Evolutionary conservation across 2,329 filamentous ascomycete genomes (phyloP).

Genomic region (Penicillium sp.): DNA sequence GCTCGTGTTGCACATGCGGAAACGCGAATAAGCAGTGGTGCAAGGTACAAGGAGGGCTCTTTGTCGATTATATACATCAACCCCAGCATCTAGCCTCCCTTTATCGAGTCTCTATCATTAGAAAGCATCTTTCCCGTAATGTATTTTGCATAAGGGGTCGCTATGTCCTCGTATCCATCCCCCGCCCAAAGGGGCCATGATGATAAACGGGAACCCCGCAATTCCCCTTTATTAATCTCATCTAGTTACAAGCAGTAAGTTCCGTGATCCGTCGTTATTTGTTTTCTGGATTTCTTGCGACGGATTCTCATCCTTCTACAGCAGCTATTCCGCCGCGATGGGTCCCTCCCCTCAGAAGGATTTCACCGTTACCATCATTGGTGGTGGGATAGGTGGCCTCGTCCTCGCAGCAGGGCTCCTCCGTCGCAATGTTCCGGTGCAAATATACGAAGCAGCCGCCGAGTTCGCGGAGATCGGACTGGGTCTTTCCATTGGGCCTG

Average conservation of each 20-base stretch:
- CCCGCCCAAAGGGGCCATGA: neutral
- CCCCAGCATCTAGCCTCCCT: too few species aligned
- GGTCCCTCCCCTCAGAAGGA: slow-evolving; percentile 33
- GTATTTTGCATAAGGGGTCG: too few species aligned
- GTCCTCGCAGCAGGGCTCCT: slow-evolving; percentile 58
- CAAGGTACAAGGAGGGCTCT: too few species aligned
- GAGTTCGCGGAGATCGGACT: slow-evolving; percentile 63
- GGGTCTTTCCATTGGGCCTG: slow-evolving; percentile 61
- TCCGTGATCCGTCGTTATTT: neutral
- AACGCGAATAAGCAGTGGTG: too few species aligned
- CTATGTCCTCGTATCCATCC: neutral
- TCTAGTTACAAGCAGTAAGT: neutral
- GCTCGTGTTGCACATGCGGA: too few species aligned
- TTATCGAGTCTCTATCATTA: too few species aligned
- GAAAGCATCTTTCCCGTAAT: too few species aligned
- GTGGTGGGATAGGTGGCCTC: slow-evolving; percentile 63
- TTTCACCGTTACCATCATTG: slow-evolving; percentile 60
- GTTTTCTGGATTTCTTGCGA: too few species aligned
- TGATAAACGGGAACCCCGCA: neutral
- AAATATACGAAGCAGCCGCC: slow-evolving; percentile 61
- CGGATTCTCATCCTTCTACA: too few species aligned
- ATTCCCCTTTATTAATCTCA: neutral
- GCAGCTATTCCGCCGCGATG: too few species aligned
- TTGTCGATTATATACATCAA: too few species aligned
- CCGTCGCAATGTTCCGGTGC: slow-evolving; percentile 50